Percentiles rank a stretch among this genome's conserved stretches.
These are phyloP conservation scores for Symmetrospora coprosmae DNA, from an alignment of 768 basidiomycete genomes.

Conservation along the genomic window DNA sequence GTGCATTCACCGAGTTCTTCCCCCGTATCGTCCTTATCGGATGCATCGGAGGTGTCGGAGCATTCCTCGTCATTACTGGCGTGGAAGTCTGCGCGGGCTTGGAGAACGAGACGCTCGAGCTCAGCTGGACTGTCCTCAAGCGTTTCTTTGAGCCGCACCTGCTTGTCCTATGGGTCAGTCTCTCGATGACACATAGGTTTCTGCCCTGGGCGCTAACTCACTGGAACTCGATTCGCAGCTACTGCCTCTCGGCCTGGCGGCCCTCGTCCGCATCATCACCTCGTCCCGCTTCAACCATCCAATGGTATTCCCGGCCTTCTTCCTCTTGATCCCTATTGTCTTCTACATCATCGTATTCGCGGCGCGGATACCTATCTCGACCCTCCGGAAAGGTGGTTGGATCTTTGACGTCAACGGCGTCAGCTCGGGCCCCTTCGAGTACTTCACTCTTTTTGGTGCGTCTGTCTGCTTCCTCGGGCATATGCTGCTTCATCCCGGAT, in stretches of 20 bases:
- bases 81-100: slow-evolving; percentile 73
- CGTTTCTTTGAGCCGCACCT: slow-evolving; percentile 54
- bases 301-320: slow-evolving; percentile 61
- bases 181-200: neutral
- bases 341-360: slow-evolving; percentile 70
- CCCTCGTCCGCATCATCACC: slow-evolving; percentile 65
- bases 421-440: slow-evolving; percentile 58
- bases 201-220: neutral
- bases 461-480: too few relatives aligned
- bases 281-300: slow-evolving; percentile 60
- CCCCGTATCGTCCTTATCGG: slow-evolving; percentile 94
- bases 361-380: slow-evolving; percentile 48
- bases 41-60: slow-evolving; percentile 83
- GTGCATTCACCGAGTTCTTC: slow-evolving; percentile 82
- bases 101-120: slow-evolving; percentile 55
- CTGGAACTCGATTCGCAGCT: neutral
- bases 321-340: slow-evolving; percentile 52
- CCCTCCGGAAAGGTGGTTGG: slow-evolving; percentile 60
- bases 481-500: neutral
- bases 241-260: slow-evolving; percentile 60
- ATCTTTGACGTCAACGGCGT: slow-evolving; percentile 57
- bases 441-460: slow-evolving; percentile 64
- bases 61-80: slow-evolving; percentile 83
- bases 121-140: slow-evolving; percentile 52
- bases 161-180: slow-evolving; percentile 54